Base-by-base conservation (phyloP, 1,284 basidiomycete genomes). In the Schizophyllum commune region DNA sequence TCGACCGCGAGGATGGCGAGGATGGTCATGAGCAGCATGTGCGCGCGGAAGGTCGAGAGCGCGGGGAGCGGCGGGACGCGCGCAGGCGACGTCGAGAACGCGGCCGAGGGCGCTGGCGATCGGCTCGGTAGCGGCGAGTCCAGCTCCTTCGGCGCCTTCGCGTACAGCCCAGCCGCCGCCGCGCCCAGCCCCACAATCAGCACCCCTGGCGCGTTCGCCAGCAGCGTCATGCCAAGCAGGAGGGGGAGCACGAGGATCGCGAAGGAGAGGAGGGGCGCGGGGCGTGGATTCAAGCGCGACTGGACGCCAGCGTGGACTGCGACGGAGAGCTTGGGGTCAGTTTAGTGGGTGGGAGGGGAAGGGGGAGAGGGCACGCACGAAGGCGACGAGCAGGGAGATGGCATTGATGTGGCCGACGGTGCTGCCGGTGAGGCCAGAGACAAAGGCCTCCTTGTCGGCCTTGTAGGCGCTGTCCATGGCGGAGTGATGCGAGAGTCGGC, bases 1-100 rank as follows among this genome's bases (percentile, higher is more conserved):
- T 99, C 97, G 56, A 99, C 96, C 0, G 97, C 96, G 7, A 99
- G 83, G 64, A 99, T 99, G 52, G 88, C 89, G 54, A 97, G 80
- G 52, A 91, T 76, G 0, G 97, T 98, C 80, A 99, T 85, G 34
- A 98, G 76, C 82, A 99, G 90, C 93, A 98, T 96, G 70, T 98
- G 93, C 1, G 95, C 87, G 56, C 97, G 81, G 72, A 97, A 99
- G 0, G 91, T 86, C 7, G 94, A 92, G 60, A 99, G 73, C 56
- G 93, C 89, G 0, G 89, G 82, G 20, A 91, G 72, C 0, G 79
- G 80, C 11, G 74, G 64, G 34, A 82, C 68, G 15, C 63, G 65
- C 20, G 56, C 61, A 64, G 21, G 6, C 32, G 27, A 61, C 32
- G 32, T 19, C 63, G 54, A 63, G 54, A 34, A 64, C 17, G 63